These are phyloP conservation scores for Diaporthe batatas DNA, from an alignment of 2,329 filamentous ascomycete species.

Conservation along the genomic window DNA sequence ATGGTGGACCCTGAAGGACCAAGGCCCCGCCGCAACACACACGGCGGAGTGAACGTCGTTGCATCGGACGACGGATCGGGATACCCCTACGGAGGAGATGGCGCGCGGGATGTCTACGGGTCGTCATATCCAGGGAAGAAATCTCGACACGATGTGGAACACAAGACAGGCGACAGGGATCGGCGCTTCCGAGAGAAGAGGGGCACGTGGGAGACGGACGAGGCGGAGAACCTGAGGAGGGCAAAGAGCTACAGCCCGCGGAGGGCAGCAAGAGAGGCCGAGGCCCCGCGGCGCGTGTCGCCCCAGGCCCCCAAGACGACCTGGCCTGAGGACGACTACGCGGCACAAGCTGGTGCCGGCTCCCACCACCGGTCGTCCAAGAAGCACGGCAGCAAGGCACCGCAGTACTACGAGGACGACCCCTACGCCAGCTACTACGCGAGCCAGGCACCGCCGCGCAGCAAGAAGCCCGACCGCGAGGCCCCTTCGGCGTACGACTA, in stretches of 20 bases:
- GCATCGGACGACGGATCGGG: constrained; percentile 37
- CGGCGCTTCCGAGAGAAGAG: constrained; percentile 37
- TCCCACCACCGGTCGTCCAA: constrained; percentile 7
- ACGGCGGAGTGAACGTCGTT: constrained; percentile 33
- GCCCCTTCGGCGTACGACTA: constrained; percentile 11
- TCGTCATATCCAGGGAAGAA: constrained; percentile 13
- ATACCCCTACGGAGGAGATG: not conserved
- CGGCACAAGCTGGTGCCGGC: not conserved
- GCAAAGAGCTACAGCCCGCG: constrained; percentile 41
- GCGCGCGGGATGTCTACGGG: constrained; percentile 23
- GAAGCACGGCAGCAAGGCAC: constrained; percentile 4
- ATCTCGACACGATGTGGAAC: constrained; percentile 38
- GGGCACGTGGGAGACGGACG: constrained; percentile 35
- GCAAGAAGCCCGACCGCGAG: not conserved
- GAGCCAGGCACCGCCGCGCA: constrained; percentile 21
- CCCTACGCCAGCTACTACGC: constrained; percentile 15
- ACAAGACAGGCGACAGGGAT: constrained; percentile 32
- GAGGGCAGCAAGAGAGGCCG: constrained; percentile 34
- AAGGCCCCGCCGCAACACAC: constrained; percentile 18
- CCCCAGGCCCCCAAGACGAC: constrained; percentile 32
- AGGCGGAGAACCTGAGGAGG: constrained; percentile 33
- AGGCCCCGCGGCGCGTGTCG: constrained; percentile 25
- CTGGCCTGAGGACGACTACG: constrained; percentile 33
- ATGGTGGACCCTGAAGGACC: constrained; percentile 17
- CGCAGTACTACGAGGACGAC: constrained; percentile 36